A percentile compares a stretch with the other conserved stretches of the same genome.
Conservation (phyloP, 768 basidiomycete genomes). For the Naganishia vaughanmartiniae region DNA sequence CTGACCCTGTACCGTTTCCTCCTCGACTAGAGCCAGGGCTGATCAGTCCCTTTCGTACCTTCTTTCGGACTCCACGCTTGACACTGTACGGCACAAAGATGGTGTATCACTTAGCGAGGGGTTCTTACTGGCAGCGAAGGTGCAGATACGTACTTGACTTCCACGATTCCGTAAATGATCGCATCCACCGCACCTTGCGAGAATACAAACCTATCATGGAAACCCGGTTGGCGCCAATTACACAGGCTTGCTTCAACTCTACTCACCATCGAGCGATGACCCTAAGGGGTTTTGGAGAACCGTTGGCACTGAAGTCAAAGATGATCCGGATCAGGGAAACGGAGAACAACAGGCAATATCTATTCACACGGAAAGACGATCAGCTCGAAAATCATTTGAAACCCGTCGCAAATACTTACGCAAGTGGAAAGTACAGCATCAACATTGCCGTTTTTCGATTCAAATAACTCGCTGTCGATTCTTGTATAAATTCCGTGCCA, state of each 20-base stretch:
- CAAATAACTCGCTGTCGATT: constrained; percentile 50
- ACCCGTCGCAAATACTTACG: constrained; percentile 34
- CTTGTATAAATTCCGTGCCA: constrained; percentile 42
- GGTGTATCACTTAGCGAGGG: neutral
- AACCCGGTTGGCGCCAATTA: neutral
- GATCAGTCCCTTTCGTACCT: constrained; percentile 45
- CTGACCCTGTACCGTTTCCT: constrained; percentile 11
- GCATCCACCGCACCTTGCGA: constrained; percentile 52
- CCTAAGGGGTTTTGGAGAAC: constrained; percentile 39
- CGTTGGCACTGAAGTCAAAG: constrained; percentile 42
- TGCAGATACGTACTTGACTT: constrained; percentile 47
- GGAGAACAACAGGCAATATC: constrained; percentile 50
- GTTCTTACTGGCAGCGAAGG: neutral
- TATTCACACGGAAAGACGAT: constrained; percentile 1
- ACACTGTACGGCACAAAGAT: constrained; percentile 34
- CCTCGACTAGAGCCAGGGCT: constrained; percentile 24
- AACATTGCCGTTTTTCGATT: constrained; percentile 52
- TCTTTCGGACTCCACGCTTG: constrained; percentile 46
- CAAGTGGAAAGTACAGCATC: constrained; percentile 52
- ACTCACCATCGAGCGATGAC: constrained; percentile 50
- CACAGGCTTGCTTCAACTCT: neutral
- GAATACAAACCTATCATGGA: constrained; percentile 38
- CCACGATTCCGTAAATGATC: constrained; percentile 52
- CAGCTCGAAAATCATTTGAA: neutral
- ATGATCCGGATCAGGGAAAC: constrained; percentile 51